A percentile compares a stretch with the other conserved stretches of the same genome.
phyloP scores from a whole-genome alignment of 805 yeast species.

The Yarrowia porcina region DNA sequence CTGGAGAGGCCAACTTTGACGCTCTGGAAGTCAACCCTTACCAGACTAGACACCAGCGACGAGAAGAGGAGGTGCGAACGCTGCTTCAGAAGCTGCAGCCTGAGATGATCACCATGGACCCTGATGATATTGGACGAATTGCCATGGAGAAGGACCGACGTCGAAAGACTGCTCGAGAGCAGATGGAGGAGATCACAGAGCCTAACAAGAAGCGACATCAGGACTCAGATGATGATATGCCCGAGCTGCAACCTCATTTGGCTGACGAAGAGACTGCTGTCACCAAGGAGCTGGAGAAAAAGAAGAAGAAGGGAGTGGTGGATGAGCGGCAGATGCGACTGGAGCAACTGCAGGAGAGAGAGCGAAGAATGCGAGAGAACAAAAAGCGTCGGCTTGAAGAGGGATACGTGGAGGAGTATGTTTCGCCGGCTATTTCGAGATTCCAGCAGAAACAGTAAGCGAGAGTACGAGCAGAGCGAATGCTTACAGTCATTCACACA shows the following conservation, averaged over 20 bases:
- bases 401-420: slow-evolving; percentile 50
- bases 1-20: slow-evolving; percentile 98
- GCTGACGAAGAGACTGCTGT: slow-evolving; percentile 80
- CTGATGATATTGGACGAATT: slow-evolving; percentile 78
- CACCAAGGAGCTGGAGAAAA: slow-evolving; percentile 76
- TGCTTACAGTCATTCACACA: neutral
- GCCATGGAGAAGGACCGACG: slow-evolving; percentile 62
- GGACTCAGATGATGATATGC: slow-evolving; percentile 49
- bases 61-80: slow-evolving; percentile 82
- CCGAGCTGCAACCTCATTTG: slow-evolving; percentile 62
- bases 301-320: slow-evolving; percentile 68
- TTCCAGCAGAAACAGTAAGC: slow-evolving; percentile 25
- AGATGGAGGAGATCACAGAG: slow-evolving; percentile 41
- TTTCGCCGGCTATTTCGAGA: slow-evolving; percentile 33
- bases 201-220: slow-evolving; percentile 43
- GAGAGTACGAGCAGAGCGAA: neutral
- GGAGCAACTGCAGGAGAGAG: slow-evolving; percentile 44
- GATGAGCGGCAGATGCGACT: slow-evolving; percentile 79
- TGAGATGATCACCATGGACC: slow-evolving; percentile 89
- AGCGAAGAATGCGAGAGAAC: slow-evolving; percentile 5
- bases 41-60: slow-evolving; percentile 88
- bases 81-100: slow-evolving; percentile 85
- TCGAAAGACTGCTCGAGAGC: slow-evolving; percentile 54
- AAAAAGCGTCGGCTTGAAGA: slow-evolving; percentile 40
- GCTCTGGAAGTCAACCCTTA: slow-evolving; percentile 90